Evolutionary conservation across 2,329 filamentous ascomycete species (phyloP).

Genomic region (Chaetomium sp.): DNA sequence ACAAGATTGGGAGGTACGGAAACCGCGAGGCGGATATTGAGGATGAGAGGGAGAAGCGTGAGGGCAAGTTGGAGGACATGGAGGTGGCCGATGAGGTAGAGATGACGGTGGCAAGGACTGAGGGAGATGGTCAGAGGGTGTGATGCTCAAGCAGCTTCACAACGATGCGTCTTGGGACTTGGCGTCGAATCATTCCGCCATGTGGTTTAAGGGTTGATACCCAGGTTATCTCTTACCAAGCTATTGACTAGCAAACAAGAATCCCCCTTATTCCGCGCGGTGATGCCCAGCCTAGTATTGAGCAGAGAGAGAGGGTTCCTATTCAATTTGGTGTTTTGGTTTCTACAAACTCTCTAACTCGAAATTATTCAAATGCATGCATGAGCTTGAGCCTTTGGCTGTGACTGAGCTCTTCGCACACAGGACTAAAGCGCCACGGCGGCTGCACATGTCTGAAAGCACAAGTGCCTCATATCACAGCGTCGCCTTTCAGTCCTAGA

Average conservation of each 20-base stretch:
- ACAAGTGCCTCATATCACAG: background rate
- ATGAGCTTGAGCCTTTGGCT: no score
- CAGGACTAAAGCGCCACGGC: background rate
- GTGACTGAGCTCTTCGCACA: background rate
- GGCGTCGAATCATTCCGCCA: background rate
- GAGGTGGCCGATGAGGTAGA: background rate
- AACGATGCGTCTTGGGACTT: background rate
- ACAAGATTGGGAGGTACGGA: conserved; percentile 65
- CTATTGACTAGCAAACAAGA: no score
- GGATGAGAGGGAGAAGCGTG: conserved; percentile 39
- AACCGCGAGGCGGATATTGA: conserved; percentile 54
- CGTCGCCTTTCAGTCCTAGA: background rate
- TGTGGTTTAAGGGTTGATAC: no score
- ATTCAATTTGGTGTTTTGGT: background rate
- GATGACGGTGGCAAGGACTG: background rate
- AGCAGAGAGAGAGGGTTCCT: no score
- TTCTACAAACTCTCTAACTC: background rate
- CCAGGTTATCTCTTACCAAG: no score
- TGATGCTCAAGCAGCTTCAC: background rate
- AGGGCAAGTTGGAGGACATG: background rate
- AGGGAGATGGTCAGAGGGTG: background rate
- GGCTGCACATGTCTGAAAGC: background rate
- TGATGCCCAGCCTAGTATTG: no score
- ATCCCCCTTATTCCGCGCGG: no score
- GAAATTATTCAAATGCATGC: background rate